These are phyloP conservation scores for Trypanosoma platydactyli DNA, from an alignment of 208 protist species.

Conservation along the genomic window DNA sequence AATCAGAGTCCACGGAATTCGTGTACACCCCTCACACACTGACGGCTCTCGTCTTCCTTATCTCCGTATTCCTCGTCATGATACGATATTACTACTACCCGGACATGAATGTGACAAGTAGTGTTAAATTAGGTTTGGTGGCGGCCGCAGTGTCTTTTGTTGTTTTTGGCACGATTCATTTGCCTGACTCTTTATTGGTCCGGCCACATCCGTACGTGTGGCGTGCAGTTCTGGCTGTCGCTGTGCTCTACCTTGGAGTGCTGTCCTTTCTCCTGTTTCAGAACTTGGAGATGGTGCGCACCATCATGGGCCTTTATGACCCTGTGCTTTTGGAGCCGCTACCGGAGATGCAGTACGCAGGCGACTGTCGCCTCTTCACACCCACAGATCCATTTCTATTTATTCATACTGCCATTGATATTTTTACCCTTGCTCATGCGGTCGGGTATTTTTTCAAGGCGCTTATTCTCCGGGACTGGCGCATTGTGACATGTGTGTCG, in stretches of 20 bases:
- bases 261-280: conserved; percentile 95
- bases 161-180: conserved; percentile 89
- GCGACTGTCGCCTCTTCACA: conserved; percentile 92
- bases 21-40: conserved; percentile 73
- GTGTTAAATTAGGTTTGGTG: conserved; percentile 68
- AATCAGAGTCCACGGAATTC: conserved; percentile 29
- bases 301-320: conserved; percentile 83
- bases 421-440: conserved; percentile 94
- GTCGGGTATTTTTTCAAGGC: conserved; percentile 95
- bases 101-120: conserved; percentile 35
- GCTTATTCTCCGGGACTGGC: conserved; percentile 93
- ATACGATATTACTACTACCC: conserved; percentile 69
- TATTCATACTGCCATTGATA: conserved; percentile 84
- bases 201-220: conserved; percentile 96
- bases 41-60: conserved; percentile 41
- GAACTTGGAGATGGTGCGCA: conserved; percentile 52
- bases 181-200: conserved; percentile 91
- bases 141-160: conserved; percentile 81
- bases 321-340: conserved; percentile 57
- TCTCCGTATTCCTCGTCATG: conserved; percentile 49
- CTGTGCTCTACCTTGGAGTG: conserved; percentile 89
- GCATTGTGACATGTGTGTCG: conserved; percentile 81
- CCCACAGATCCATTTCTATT: conserved; percentile 74
- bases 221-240: conserved; percentile 89
- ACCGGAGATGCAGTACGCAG: conserved; percentile 92